Base-by-base conservation (phyloP, 1,284 basidiomycete genomes). In the Ceratobasidium sp. region DNA sequence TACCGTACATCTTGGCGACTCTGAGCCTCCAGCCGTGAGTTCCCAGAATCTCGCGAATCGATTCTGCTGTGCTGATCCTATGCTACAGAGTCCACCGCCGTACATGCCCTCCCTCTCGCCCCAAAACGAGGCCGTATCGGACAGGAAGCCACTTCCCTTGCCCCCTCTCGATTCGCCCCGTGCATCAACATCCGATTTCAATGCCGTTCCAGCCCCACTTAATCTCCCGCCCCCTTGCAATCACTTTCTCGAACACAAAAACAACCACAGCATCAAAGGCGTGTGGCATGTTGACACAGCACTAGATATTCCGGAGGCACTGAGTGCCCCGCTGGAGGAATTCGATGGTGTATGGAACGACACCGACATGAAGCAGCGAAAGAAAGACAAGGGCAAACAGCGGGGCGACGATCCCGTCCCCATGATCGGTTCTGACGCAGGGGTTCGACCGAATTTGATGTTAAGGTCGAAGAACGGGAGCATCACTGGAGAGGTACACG, bases 331-430 rank as follows among this genome's bases (percentile, higher is more conserved):
- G 7, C 13, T 61, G 24, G 68, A 59, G 24, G 43, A 61, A 14
- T 71, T 71, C 22, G 68, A 71, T 22, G 68, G 68, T 31, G 27
- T 34, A 39, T 71, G 68, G 68, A 71, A 71, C 56, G 68, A 71
- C 8, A 11, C 43, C 39, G 54, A 59, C 43, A 39, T 29, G 29
- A 71, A 71, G 22, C n/a, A 54, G 16, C 37, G 56, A 1, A 71
- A 71, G 41, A 54, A 71, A 22, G 56, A 71, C 31, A 71, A 71
- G 43, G 68, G 68, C 68, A 71, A 71, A 29, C 43, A 39, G 16
- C 39, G 54, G 22, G 49, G 43, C 41, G 29, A 41, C 24, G 27
- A 43, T 41, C 11, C 56, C 22, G 29, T 19, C 13, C 68, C 56
- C 19, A 11, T 19, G 22, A 22, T 34, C 29, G 37, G 49, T n/a